Base-by-base conservation (phyloP, 176 grass and related monocot species). In the Oryza brachyantha region DNA sequence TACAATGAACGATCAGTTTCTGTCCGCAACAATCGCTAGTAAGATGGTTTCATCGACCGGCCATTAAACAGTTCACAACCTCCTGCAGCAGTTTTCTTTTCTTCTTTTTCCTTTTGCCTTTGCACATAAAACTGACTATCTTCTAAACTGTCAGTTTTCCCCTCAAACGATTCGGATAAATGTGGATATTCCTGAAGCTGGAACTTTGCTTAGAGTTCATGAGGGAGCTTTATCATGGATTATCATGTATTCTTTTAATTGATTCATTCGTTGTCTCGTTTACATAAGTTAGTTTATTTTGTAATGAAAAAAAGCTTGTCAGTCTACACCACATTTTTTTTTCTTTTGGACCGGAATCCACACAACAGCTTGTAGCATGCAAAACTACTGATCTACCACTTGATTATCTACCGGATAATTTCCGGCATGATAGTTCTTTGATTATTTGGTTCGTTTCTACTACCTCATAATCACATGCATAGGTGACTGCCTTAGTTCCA, bases 111-210 rank as follows among this genome's bases (percentile, higher is more conserved):
- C 31, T 76, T 61, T 76, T 31, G 13, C 34, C 61, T 74, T 59
- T 87, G 84, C 88, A 84, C 84, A 91, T 83, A 91, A 90, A 76
- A 87, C 75, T 66, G 72, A 72, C 76, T 84, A 59, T 74, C 60
- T 60, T 39, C 72, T 84, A 43, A 80, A 34, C 79, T 86, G 29
- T 29, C 50, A 54, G 81, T 69, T 86, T 86, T 78, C 38, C 12
- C 26, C 55, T 17, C 21, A 63, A 62, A 16, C 43, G 41, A 66
- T 28, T 75, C 41, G 57, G 75, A 83, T 86, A 86, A 90, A 75
- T 86, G 55, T 26, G 68, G 75, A 80, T 83, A 86, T 68, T 79
- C 74, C 79, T 84, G 41, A 64, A 35, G 39, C 73, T 80, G 61
- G 84, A 79, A 65, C 80, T 76, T 66, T 83, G 43, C 57, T 42